phyloP scores from a whole-genome alignment of 1,284 basidiomycete genomes.

The Apiotrichum veenhuisii region DNA sequence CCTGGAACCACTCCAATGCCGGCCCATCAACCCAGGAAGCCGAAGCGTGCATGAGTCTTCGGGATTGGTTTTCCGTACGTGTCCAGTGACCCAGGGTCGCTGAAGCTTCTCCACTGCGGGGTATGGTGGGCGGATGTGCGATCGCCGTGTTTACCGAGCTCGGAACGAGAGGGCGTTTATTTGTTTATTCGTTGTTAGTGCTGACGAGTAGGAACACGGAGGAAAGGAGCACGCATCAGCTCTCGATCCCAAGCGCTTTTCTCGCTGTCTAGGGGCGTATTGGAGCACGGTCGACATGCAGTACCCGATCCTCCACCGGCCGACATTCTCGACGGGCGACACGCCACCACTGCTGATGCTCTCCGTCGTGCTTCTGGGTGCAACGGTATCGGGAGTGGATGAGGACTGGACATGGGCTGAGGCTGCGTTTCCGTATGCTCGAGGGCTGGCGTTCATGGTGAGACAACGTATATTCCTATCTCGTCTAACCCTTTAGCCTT shows the following conservation, averaged over 20 bases:
- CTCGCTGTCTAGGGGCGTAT: background rate
- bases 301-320: slow-evolving; percentile 8
- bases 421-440: background rate
- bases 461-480: background rate
- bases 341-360: slow-evolving; percentile 2
- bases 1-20: background rate
- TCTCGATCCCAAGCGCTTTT: background rate
- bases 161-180: background rate
- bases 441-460: slow-evolving; percentile 1
- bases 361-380: slow-evolving; percentile 1
- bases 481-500: background rate
- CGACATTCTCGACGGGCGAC: background rate
- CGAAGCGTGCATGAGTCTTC: background rate
- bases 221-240: background rate
- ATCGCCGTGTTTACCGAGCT: background rate
- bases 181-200: too few species aligned
- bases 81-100: background rate
- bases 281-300: slow-evolving; percentile 3
- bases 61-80: slow-evolving; percentile 5
- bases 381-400: slow-evolving; percentile 1
- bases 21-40: slow-evolving; percentile 1
- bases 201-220: background rate
- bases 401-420: slow-evolving; percentile 4
- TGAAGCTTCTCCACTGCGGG: too few species aligned
- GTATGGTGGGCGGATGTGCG: too few species aligned